These are phyloP conservation scores for Tricholoma saponaceum DNA, from an alignment of 768 basidiomycete species.

Conservation along the genomic window DNA sequence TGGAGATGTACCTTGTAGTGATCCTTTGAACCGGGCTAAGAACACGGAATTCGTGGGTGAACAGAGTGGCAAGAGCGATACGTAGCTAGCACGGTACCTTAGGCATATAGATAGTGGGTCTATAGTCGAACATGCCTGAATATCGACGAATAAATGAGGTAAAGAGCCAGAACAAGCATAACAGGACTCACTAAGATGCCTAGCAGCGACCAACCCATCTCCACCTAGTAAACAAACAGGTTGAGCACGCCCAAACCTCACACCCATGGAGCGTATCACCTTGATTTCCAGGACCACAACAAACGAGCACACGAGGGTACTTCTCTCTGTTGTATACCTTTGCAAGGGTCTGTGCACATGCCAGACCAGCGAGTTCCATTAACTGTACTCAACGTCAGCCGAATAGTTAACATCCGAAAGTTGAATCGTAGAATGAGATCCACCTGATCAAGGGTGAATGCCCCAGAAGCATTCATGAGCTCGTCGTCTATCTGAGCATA, in stretches of 20 bases:
- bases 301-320: conserved; percentile 82
- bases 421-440: background rate
- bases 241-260: background rate
- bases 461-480: conserved; percentile 83
- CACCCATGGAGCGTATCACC: conserved; percentile 29
- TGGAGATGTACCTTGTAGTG: conserved; percentile 68
- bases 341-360: conserved; percentile 86
- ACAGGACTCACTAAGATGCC: conserved; percentile 71
- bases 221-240: conserved; percentile 46
- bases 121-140: conserved; percentile 88
- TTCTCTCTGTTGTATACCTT: conserved; percentile 67
- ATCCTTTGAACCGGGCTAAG: conserved; percentile 85
- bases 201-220: conserved; percentile 93
- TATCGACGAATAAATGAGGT: background rate
- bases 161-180: background rate
- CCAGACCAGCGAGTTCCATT: conserved; percentile 94
- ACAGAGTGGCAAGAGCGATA: background rate
- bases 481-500: conserved; percentile 81
- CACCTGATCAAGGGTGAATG: conserved; percentile 94
- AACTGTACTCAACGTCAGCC: conserved; percentile 41
- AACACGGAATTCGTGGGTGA: background rate
- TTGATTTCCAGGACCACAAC: conserved; percentile 97
- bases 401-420: background rate
- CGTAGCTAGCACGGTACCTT: conserved; percentile 49
- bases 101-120: conserved; percentile 88